Base-by-base conservation (phyloP, 306 rosid species). In the Cotoneaster glaucophyllus region DNA sequence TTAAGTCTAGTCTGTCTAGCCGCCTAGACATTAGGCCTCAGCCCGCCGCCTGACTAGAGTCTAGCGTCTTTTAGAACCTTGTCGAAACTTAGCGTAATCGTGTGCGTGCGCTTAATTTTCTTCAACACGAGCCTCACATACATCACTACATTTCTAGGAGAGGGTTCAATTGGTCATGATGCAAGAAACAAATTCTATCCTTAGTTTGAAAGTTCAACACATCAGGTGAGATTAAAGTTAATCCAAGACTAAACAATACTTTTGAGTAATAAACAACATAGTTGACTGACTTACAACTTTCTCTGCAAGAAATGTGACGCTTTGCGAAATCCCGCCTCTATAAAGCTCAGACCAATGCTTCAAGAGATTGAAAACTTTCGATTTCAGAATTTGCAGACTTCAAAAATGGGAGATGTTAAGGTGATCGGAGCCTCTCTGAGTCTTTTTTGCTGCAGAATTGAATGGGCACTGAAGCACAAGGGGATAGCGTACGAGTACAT, bases 381-480 rank as follows among this genome's bases (percentile, higher is more conserved):
- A 3, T 19, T 21, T 43, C 32, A 71, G 67, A 63, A 19, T 39
- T 11, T 4, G 8, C 21, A 19, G 64, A 21, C 19, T 4, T n/a
- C 29, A 11, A 6, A n/a, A 64, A 81, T 75, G 84, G 80, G 53
- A 70, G 80, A 75, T 22, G 80, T 75, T 39, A 75, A 75, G 74
- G 74, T 75, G 29, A 70, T 80, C 52, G 80, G 84, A 2, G 52
- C 77, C 24, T 44, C 71, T 37, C 3, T 48, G 17, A 73, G 85
- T 70, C 62, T 53, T 10, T n/a, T n/a, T 57, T 82, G 77, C 75
- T 28, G 44, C 45, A 82, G 82, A 74, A 75, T 82, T 73, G 85
- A 82, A 74, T 82, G 85, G 85, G 73, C 75, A 8, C 70, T 87
- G 67, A 85, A 81, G 78, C 77, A 81, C 21, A 89, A 89, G 76